Evolutionary conservation across 176 grass and related monocot species (phyloP), one percentile per base, ranked within the genome.

Genomic region (Miscanthus lutarioriparius): DNA sequence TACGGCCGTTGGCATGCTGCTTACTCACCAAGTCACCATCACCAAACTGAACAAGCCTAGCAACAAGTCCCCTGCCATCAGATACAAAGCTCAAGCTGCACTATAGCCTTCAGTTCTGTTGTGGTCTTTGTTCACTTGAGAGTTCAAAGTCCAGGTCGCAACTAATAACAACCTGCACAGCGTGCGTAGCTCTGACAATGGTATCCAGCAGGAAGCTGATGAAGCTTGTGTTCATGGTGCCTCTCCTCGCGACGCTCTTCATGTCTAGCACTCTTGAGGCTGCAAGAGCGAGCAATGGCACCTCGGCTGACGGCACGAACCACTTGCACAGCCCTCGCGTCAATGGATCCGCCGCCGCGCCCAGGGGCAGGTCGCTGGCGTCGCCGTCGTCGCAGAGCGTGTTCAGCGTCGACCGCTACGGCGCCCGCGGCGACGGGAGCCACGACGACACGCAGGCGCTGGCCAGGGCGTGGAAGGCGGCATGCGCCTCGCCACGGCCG

Each of bases 351-450:
- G n/a, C 16, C 32, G 70, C 27, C 10, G 39, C 26, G 9, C 4
- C 20, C 10, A 66, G 82, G 17, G 70, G 59, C 68, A 69, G 79
- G 66, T 82, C 53, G 13, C 54, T 78, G 59, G 6, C 64, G 72
- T 72, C 85, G 63, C 88, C 28, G 28, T 30, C 28, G 28, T 30
- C 28, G 28, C 28, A 12, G 76, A 45, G 11, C 15, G 65, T 85
- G 33, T 91, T 91, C 87, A 84, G 68, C 84, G 39, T 97, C 22
- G 67, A 93, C 67, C 62, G 28, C 33, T 35, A 35, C 33, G 33
- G 33, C 33, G 33, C 33, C 33, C 33, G 33, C 4, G 33, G 33
- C 33, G 33, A 35, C 33, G 33, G 33, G 33, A 35, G 33, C 3
- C 33, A 35, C 33, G 33, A 35, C 33, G 33, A 35, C 33, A 35